These are phyloP conservation scores for Aristolochia californica DNA, from an alignment of 164 flowering plant species.

Conservation along the genomic window DNA sequence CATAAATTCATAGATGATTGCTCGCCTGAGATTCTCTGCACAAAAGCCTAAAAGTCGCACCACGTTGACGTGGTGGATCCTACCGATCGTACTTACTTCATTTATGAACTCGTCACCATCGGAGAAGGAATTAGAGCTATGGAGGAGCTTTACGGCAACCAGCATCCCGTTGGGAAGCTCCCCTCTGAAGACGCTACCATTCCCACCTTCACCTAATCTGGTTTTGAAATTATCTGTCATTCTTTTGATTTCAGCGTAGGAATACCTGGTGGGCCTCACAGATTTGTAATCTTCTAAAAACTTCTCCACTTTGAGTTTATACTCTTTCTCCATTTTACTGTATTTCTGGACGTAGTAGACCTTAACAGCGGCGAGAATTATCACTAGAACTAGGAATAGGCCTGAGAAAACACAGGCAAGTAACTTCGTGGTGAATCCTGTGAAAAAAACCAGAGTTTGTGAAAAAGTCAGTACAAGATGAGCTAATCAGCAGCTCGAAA, in stretches of 20 bases:
- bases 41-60: constrained; percentile 16
- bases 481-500: background rate
- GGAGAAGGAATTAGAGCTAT: background rate
- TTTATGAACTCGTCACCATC: constrained; percentile 21
- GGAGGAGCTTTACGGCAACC: background rate
- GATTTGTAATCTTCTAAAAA: constrained; percentile 17
- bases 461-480: background rate
- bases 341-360: background rate
- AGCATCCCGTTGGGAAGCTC: constrained; percentile 8
- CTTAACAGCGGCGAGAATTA: background rate
- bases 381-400: background rate
- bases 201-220: constrained; percentile 33
- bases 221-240: constrained; percentile 27
- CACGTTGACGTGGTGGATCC: constrained; percentile 18
- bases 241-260: constrained; percentile 19
- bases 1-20: constrained; percentile 24
- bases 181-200: constrained; percentile 2
- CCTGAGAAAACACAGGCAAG: background rate
- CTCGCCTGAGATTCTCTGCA: constrained; percentile 2
- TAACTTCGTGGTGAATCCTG: no score
- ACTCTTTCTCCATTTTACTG: background rate
- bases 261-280: constrained; percentile 21
- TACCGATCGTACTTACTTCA: constrained; percentile 18
- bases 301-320: constrained; percentile 1
- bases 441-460: background rate